phyloP scores from a whole-genome alignment of 2,329 filamentous ascomycete genomes.

The Colletotrichum chrysophilum region DNA sequence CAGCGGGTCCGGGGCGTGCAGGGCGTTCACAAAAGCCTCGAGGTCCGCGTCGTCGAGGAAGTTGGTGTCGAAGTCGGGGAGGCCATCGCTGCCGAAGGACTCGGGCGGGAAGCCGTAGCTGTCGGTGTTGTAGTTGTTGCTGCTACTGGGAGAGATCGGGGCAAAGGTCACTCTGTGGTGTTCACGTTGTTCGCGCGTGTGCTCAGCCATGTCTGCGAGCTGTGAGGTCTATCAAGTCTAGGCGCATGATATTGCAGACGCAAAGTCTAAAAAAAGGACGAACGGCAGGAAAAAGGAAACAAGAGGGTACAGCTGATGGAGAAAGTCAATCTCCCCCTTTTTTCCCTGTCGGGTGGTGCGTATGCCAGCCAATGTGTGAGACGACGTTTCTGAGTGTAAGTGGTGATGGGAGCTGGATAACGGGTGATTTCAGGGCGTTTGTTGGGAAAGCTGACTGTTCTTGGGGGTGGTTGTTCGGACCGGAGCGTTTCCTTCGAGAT shows the following conservation, averaged over 20 bases:
- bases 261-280: neutral
- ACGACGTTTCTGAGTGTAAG: neutral
- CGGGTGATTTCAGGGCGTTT: neutral
- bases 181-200: slow-evolving; percentile 23
- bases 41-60: slow-evolving; percentile 79
- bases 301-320: neutral
- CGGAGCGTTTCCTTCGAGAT: neutral
- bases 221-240: neutral
- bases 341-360: neutral
- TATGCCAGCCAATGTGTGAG: neutral
- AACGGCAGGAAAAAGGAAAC: neutral
- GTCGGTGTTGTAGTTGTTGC: slow-evolving; percentile 18
- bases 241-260: slow-evolving; percentile 15
- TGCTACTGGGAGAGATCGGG: slow-evolving; percentile 22
- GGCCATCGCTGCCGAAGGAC: slow-evolving; percentile 69
- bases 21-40: slow-evolving; percentile 78
- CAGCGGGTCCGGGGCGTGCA: slow-evolving; percentile 80
- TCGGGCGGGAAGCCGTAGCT: slow-evolving; percentile 65
- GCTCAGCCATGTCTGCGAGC: slow-evolving; percentile 24
- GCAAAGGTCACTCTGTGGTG: slow-evolving; percentile 21
- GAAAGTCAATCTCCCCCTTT: neutral
- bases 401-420: neutral
- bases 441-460: neutral
- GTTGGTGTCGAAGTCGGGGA: slow-evolving; percentile 82
- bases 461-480: neutral